Conservation (phyloP, 148 eudicot species). For the Diospyros lotus region DNA sequence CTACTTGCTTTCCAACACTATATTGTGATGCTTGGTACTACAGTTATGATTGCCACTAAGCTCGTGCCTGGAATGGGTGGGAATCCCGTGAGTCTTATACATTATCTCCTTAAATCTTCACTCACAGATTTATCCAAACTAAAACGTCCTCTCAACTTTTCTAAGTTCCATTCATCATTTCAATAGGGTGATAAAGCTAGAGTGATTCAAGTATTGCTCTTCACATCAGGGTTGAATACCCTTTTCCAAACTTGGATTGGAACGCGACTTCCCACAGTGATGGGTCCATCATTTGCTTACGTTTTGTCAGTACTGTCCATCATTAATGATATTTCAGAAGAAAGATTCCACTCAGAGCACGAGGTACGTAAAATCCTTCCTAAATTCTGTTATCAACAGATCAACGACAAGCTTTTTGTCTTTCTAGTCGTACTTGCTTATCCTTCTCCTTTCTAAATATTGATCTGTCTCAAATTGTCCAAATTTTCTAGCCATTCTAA, state of each 20-base stretch:
- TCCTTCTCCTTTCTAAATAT: not conserved
- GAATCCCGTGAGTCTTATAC: slow-evolving; percentile 41
- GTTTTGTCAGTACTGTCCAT: slow-evolving; percentile 52
- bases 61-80: slow-evolving; percentile 93
- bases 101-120: not conserved
- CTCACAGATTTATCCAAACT: not conserved
- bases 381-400: not conserved
- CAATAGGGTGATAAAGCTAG: slow-evolving; percentile 88
- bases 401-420: not conserved
- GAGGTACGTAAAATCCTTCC: slow-evolving; percentile 40
- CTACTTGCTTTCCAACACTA: slow-evolving; percentile 86
- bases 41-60: slow-evolving; percentile 61
- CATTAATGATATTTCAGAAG: slow-evolving; percentile 42
- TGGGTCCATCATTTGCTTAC: slow-evolving; percentile 92
- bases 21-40: slow-evolving; percentile 91
- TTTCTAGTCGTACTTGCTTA: not conserved
- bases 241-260: slow-evolving; percentile 82
- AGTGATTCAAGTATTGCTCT: slow-evolving; percentile 76
- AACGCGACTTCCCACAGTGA: slow-evolving; percentile 86
- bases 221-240: slow-evolving; percentile 84
- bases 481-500: not conserved
- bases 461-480: not conserved
- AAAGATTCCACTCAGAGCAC: slow-evolving; percentile 44
- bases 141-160: not conserved
- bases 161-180: slow-evolving; percentile 11